Evolutionary conservation across 331 rosid species (phyloP), one percentile per base, ranked within the genome.

Genomic region (Stylosanthes scabra): DNA sequence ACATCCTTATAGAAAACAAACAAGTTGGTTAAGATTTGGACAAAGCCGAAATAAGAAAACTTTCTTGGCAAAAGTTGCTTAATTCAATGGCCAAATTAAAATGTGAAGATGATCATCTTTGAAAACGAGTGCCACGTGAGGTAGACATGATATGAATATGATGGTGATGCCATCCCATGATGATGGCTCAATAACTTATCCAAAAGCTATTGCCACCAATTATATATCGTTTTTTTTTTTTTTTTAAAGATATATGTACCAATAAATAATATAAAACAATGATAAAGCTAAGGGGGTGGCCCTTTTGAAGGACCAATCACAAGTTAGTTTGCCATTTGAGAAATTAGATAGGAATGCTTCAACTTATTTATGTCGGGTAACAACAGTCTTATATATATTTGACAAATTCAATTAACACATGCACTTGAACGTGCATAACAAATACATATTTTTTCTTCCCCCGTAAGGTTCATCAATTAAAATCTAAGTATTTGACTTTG

Each of bases 21-120:
- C 54, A 62, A 25, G 40, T 44, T 40, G 52, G 70, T 51, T 73
- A 39, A 54, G 44, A 31, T 39, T 28, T 71, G 52, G 66, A 63
- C 68, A 13, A 13, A 59, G 14, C 34, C 49, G 12, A 63, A 63
- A 34, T 34, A 16, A 11, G 42, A 11, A 39, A 61, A 37, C 37
- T n/a, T 39, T 55, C 8, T 34, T 2, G 29, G 13, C 4, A 61
- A n/a, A n/a, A 47, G 51, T 25, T 15, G 2, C 37, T n/a, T n/a
- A n/a, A 31, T 31, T 46, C 58, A 45, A 42, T 40, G 14, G 60
- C 50, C 37, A n/a, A n/a, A n/a, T n/a, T n/a, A 42, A 2, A 8
- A 11, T 31, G 37, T 31, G 37, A 20, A 20, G 25, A 31, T 60
- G 10, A 14, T 59, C 40, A 46, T 28, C 15, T 16, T 16, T 47